Conservation (phyloP, 345 rosid species). For the Melaleuca quinquenervia region DNA sequence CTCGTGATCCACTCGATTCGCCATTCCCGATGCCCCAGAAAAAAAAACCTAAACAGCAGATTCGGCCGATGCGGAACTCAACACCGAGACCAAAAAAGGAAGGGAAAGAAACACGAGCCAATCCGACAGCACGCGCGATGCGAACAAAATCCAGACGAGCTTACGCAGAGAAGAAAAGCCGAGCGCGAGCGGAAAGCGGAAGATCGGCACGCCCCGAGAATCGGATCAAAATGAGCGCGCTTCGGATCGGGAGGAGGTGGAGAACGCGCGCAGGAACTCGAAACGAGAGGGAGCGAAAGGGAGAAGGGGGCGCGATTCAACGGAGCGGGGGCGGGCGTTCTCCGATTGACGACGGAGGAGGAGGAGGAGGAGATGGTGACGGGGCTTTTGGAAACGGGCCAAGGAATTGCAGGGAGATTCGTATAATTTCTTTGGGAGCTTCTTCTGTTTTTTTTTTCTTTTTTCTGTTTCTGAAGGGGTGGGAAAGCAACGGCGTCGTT, state of each 20-base stretch:
- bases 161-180: not conserved
- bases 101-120: not conserved
- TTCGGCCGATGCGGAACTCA: not conserved
- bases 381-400: not conserved
- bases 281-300: not conserved
- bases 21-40: conserved; percentile 18
- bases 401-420: not conserved
- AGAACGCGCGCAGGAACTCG: not conserved
- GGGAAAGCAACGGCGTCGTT: not conserved
- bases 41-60: not conserved
- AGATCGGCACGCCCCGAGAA: not conserved
- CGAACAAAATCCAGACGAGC: not conserved
- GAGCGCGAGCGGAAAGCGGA: not conserved
- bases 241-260: not conserved
- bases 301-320: not conserved
- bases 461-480: not conserved
- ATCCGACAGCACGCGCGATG: not conserved
- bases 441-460: too few species aligned
- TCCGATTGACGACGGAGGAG: not conserved
- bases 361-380: not conserved
- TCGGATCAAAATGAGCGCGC: not conserved
- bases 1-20: conserved; percentile 32
- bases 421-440: not conserved
- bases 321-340: not conserved
- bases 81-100: not conserved